A percentile compares a stretch with the other conserved stretches of the same genome.
Conservation (phyloP, 2,329 filamentous ascomycete species). For the Seiridium cupressi region DNA sequence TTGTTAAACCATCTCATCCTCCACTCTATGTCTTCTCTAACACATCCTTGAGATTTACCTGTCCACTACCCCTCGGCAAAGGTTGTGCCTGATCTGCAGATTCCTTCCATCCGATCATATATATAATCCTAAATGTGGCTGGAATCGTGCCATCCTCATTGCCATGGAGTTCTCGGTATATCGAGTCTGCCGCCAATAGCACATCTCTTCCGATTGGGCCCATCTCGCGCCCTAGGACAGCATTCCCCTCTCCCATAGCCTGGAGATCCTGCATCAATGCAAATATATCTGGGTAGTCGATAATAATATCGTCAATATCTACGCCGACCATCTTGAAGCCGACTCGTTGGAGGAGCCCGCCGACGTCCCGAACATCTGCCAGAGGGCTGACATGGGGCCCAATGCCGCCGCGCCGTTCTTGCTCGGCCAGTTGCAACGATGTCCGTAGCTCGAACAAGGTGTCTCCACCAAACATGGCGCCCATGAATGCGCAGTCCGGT, state of each 20-base stretch:
- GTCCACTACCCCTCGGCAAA: conserved; percentile 76
- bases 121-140: conserved; percentile 92
- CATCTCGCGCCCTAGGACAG: conserved; percentile 80
- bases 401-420: conserved; percentile 87
- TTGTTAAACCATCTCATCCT: too few relatives aligned
- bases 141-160: conserved; percentile 76
- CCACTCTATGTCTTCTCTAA: conserved; percentile 38
- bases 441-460: conserved; percentile 91
- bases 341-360: conserved; percentile 79
- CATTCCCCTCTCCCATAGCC: conserved; percentile 94
- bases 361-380: conserved; percentile 88
- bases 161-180: conserved; percentile 85
- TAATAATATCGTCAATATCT: conserved; percentile 94
- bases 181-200: conserved; percentile 80
- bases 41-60: conserved; percentile 86
- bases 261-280: conserved; percentile 92
- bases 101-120: conserved; percentile 99
- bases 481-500: conserved; percentile 88
- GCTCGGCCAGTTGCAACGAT: conserved; percentile 87
- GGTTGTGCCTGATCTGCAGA: conserved; percentile 76
- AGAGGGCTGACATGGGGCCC: conserved; percentile 87
- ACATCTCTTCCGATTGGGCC: conserved; percentile 78
- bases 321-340: conserved; percentile 96
- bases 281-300: conserved; percentile 89
- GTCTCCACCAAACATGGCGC: conserved; percentile 95